Percentiles rank a stretch among this genome's conserved stretches.
Conservation (phyloP, 2,329 filamentous ascomycete species). For the Fusarium burgessii region DNA sequence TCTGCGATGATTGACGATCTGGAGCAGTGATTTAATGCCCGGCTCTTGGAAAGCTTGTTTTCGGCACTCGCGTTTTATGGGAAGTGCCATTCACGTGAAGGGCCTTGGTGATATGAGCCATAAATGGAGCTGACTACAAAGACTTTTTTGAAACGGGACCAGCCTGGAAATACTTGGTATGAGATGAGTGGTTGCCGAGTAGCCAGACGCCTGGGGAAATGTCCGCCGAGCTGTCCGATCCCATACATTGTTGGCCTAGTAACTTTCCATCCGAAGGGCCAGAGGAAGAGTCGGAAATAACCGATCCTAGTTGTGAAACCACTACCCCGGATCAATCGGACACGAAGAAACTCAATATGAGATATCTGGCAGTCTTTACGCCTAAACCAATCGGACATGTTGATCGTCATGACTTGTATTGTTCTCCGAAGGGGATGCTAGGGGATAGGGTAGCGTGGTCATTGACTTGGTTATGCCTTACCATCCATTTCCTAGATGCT, state of each 20-base stretch:
- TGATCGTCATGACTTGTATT: fast-evolving
- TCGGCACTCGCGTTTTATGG: background rate
- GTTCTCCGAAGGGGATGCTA: too few relatives aligned
- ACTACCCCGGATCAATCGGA: background rate
- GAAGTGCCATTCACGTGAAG: background rate
- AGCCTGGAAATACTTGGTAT: background rate
- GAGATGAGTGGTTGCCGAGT: fast-evolving
- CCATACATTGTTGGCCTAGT: background rate
- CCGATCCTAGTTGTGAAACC: fast-evolving
- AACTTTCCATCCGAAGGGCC: background rate
- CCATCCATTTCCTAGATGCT: too few relatives aligned
- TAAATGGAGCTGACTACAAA: background rate
- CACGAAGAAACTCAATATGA: background rate
- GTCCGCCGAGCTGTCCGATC: background rate
- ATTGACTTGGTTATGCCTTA: background rate
- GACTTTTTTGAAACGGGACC: background rate
- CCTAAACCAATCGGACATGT: background rate
- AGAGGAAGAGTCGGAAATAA: background rate
- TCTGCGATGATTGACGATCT: background rate
- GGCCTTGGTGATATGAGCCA: background rate
- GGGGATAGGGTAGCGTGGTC: fast-evolving
- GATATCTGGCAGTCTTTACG: background rate
- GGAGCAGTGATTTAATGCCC: background rate
- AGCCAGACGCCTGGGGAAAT: background rate
- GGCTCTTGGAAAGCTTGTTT: background rate